Conservation (phyloP, 768 basidiomycete species). For the Chalciporus sphaerocephalus region DNA sequence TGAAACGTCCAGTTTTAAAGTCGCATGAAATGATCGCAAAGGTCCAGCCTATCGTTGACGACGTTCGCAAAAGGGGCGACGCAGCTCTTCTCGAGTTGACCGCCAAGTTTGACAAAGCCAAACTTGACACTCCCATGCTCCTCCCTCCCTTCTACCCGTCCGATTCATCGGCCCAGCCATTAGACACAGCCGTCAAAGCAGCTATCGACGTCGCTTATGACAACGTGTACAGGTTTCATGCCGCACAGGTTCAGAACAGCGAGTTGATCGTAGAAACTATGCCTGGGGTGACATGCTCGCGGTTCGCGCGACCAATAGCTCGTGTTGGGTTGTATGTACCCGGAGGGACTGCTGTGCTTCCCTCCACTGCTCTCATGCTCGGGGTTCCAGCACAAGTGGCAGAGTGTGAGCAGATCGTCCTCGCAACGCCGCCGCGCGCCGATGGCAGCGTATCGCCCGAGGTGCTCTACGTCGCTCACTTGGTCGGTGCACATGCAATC, state of each 20-base stretch:
- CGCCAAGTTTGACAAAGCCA: constrained; percentile 87
- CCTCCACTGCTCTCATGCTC: constrained; percentile 96
- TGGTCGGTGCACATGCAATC: constrained; percentile 86
- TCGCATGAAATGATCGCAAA: constrained; percentile 61
- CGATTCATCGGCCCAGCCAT: constrained; percentile 45
- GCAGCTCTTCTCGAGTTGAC: constrained; percentile 82
- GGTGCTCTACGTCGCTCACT: constrained; percentile 92
- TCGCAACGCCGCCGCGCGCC: constrained; percentile 92
- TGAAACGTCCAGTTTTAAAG: constrained; percentile 86
- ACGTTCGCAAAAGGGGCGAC: constrained; percentile 82
- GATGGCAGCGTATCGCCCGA: constrained; percentile 95
- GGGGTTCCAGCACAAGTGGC: constrained; percentile 98
- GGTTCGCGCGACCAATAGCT: constrained; percentile 92
- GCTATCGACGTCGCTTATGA: constrained; percentile 89
- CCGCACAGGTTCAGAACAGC: constrained; percentile 71
- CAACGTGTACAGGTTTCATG: constrained; percentile 90
- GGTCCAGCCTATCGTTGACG: constrained; percentile 90
- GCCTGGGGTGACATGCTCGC: constrained; percentile 95
- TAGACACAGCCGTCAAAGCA: constrained; percentile 59
- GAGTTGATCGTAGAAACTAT: constrained; percentile 88
- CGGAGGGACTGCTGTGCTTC: constrained; percentile 93
- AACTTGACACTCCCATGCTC: constrained; percentile 63
- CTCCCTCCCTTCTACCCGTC: constrained; percentile 65
- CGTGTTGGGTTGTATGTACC: constrained; percentile 97
- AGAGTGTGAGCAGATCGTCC: constrained; percentile 84